Evolutionary conservation across 441 rosid species (phyloP).

Genomic region (Arabidopsis hybrid): DNA sequence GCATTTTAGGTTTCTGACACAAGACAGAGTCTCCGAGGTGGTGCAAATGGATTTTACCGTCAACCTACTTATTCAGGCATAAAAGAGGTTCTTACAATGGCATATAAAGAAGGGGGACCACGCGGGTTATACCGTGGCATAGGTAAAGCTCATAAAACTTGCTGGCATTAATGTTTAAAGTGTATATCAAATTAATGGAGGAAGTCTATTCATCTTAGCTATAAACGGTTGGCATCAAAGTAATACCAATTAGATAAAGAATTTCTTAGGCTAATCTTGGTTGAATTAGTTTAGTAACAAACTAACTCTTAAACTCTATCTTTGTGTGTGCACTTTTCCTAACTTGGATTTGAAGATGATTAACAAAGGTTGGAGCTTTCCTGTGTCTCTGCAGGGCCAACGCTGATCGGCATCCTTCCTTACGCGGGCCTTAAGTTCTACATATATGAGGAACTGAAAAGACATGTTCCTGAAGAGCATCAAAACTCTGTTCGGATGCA

Average conservation of each 20-base stretch:
- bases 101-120: constrained; percentile 83
- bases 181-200: not conserved
- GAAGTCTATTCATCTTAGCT: not conserved
- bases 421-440: constrained; percentile 96
- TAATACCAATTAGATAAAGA: constrained; percentile 14
- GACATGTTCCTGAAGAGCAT: constrained; percentile 90
- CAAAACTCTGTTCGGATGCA: constrained; percentile 87
- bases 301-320: not conserved
- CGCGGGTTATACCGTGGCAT: constrained; percentile 90
- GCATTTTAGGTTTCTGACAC: constrained; percentile 62
- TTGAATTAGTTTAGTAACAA: not conserved
- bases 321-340: constrained; percentile 10
- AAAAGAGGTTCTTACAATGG: constrained; percentile 72
- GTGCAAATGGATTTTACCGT: constrained; percentile 50
- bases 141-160: constrained; percentile 50
- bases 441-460: constrained; percentile 84
- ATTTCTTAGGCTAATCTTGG: constrained; percentile 17
- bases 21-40: constrained; percentile 47
- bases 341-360: constrained; percentile 10
- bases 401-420: constrained; percentile 89
- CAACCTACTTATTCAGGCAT: constrained; percentile 77
- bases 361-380: not conserved
- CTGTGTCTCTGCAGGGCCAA: constrained; percentile 73
- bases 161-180: constrained; percentile 7
- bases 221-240: not conserved